Conservation (phyloP, 1,139 yeast genomes). For the Ashbya aceris region DNA sequence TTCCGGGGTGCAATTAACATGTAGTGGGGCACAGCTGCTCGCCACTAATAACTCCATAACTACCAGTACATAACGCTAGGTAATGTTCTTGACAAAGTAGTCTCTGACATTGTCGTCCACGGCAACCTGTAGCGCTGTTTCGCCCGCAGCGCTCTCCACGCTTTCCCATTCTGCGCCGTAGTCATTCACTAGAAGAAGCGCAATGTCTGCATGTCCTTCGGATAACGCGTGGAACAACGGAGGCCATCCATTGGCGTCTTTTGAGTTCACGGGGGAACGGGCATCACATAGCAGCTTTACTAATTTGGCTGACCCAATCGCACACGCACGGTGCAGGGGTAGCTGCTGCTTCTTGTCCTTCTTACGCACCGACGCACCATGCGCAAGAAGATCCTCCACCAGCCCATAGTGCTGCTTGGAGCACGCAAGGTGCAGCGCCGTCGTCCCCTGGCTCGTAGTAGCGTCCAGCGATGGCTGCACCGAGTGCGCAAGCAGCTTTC, state of each 20-base stretch:
- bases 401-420: slow-evolving; percentile 53
- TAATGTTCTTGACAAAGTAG: slow-evolving; percentile 32
- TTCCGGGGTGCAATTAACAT: slow-evolving; percentile 65
- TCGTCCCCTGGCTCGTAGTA: slow-evolving; percentile 56
- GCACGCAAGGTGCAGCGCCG: slow-evolving; percentile 68
- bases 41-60: no score
- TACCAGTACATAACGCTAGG: slow-evolving; percentile 1
- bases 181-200: slow-evolving; percentile 43
- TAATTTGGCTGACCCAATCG: slow-evolving; percentile 56
- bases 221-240: slow-evolving; percentile 85
- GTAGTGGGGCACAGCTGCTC: slow-evolving; percentile 30
- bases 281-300: slow-evolving; percentile 37
- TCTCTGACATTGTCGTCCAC: slow-evolving; percentile 49
- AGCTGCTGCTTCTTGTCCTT: slow-evolving; percentile 61
- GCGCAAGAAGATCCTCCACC: slow-evolving; percentile 42
- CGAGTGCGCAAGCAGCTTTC: slow-evolving; percentile 34
- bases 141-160: slow-evolving; percentile 42
- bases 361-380: slow-evolving; percentile 50
- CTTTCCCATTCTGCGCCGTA: slow-evolving; percentile 56
- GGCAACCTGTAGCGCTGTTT: slow-evolving; percentile 52
- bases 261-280: slow-evolving; percentile 56
- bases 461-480: slow-evolving; percentile 41
- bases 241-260: slow-evolving; percentile 73
- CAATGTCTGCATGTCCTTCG: slow-evolving; percentile 83
- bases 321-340: slow-evolving; percentile 77